phyloP scores from a whole-genome alignment of 108 stramenopile genomes.

The Skeletonema costatum region DNA sequence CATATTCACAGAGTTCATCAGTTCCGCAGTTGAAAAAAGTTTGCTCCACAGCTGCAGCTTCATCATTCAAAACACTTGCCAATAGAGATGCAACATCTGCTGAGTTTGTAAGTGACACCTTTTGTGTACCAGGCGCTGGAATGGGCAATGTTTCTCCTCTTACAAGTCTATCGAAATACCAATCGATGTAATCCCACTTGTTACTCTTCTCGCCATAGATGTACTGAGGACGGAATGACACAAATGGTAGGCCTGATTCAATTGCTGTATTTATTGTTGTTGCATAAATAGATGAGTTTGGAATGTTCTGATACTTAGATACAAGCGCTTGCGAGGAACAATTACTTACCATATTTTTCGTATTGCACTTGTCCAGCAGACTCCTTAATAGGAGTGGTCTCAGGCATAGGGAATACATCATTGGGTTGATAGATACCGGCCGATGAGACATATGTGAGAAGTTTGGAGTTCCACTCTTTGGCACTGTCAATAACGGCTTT shows the following conservation, averaged over 20 bases:
- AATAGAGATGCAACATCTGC: slow-evolving; percentile 82
- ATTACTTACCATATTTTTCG: slow-evolving; percentile 56
- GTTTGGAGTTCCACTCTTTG: slow-evolving; percentile 72
- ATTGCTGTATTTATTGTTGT: slow-evolving; percentile 16
- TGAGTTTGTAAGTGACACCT: slow-evolving; percentile 79
- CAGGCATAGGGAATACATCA: slow-evolving; percentile 76
- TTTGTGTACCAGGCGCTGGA: slow-evolving; percentile 80
- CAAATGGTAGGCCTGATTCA: slow-evolving; percentile 69
- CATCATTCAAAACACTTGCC: slow-evolving; percentile 71
- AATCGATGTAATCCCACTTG: slow-evolving; percentile 88
- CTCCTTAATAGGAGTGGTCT: slow-evolving; percentile 80
- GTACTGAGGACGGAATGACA: slow-evolving; percentile 81
- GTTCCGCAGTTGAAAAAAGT: slow-evolving; percentile 88
- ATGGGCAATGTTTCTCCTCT: slow-evolving; percentile 68
- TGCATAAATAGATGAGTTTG: background rate
- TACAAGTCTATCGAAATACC: slow-evolving; percentile 79
- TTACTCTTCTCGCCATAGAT: slow-evolving; percentile 86
- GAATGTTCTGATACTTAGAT: background rate
- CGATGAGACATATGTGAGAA: slow-evolving; percentile 74
- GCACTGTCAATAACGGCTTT: slow-evolving; percentile 71
- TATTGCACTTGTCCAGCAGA: slow-evolving; percentile 69
- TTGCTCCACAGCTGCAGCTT: slow-evolving; percentile 73
- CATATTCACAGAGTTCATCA: slow-evolving; percentile 66
- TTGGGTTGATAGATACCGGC: slow-evolving; percentile 82
- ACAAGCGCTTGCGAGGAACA: background rate